Conservation (phyloP, 768 basidiomycete species). For the Jaapia argillacea region DNA sequence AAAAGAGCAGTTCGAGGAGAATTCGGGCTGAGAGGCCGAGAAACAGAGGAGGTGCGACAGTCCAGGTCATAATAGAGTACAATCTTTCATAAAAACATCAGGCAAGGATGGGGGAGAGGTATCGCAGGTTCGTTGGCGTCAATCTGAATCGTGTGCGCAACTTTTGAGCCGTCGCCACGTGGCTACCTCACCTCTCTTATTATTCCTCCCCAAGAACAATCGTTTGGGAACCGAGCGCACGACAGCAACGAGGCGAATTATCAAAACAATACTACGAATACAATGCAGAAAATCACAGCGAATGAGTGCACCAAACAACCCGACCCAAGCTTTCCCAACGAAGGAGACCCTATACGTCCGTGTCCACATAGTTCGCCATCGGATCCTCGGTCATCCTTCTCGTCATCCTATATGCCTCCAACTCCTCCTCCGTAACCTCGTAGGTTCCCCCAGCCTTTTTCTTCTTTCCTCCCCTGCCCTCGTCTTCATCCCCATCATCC, state of each 20-base stretch:
- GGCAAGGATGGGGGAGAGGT: too few relatives aligned
- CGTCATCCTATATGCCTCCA: constrained; percentile 82
- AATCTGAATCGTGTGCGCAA: too few relatives aligned
- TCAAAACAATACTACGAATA: too few relatives aligned
- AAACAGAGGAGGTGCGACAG: constrained; percentile 58
- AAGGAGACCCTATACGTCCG: constrained; percentile 20
- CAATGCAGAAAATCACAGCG: too few relatives aligned
- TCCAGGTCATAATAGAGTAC: constrained; percentile 25
- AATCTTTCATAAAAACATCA: neutral
- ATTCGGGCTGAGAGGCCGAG: constrained; percentile 70
- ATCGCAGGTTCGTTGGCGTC: too few relatives aligned
- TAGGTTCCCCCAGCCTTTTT: constrained; percentile 46
- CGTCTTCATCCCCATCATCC: constrained; percentile 45
- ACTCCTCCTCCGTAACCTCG: constrained; percentile 84
- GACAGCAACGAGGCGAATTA: too few relatives aligned
- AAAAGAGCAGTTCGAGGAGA: constrained; percentile 44
- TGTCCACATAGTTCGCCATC: constrained; percentile 86
- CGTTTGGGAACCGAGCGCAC: too few relatives aligned
- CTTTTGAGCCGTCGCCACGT: too few relatives aligned
- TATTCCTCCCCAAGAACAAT: too few relatives aligned
- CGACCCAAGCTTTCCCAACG: too few relatives aligned
- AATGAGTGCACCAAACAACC: too few relatives aligned
- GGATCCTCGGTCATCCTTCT: constrained; percentile 74
- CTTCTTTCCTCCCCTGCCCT: constrained; percentile 52
- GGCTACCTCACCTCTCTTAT: too few relatives aligned